phyloP scores from a whole-genome alignment of 176 grass and related monocot genomes.

The Zea luxurians region DNA sequence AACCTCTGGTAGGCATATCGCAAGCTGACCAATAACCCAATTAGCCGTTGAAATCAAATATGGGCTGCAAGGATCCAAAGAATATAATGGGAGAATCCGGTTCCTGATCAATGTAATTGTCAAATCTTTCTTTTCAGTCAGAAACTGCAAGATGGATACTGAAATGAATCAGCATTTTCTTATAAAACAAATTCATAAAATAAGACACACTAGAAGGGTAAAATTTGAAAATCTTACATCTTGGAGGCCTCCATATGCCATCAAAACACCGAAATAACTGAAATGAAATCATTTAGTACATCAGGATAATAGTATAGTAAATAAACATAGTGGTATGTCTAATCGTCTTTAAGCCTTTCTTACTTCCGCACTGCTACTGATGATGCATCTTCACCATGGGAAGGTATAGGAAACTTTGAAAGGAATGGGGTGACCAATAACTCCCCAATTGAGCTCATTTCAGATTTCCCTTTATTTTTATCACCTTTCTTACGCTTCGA shows the following conservation, averaged over 20 bases:
- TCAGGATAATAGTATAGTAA: conserved; percentile 21
- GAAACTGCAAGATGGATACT: conserved; percentile 58
- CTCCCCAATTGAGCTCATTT: conserved; percentile 75
- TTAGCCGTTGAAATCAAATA: conserved; percentile 91
- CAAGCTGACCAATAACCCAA: conserved; percentile 82
- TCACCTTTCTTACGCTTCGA: conserved; percentile 94
- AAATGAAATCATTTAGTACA: conserved; percentile 34
- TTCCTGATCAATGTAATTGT: conserved; percentile 58
- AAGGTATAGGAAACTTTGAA: conserved; percentile 80
- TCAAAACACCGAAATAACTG: conserved; percentile 91
- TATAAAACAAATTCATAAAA: conserved; percentile 18
- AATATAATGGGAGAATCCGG: conserved; percentile 78
- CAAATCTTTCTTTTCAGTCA: conserved; percentile 66
- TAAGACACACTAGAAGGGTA: conserved; percentile 1
- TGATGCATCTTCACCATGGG: conserved; percentile 59
- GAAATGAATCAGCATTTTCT: conserved; percentile 32
- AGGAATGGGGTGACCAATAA: conserved; percentile 85
- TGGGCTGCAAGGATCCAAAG: conserved; percentile 48
- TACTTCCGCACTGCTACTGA: conserved; percentile 74
- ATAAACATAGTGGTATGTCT: conserved; percentile 17
- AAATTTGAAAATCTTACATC: conserved; percentile 57
- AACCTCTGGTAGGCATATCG: conserved; percentile 71
- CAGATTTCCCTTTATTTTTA: conserved; percentile 78
- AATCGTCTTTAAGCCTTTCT: conserved; percentile 9
- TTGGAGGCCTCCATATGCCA: conserved; percentile 91